These are phyloP conservation scores for Globisporangium paroecandrum DNA, from an alignment of 352 stramenopile species.

Conservation along the genomic window DNA sequence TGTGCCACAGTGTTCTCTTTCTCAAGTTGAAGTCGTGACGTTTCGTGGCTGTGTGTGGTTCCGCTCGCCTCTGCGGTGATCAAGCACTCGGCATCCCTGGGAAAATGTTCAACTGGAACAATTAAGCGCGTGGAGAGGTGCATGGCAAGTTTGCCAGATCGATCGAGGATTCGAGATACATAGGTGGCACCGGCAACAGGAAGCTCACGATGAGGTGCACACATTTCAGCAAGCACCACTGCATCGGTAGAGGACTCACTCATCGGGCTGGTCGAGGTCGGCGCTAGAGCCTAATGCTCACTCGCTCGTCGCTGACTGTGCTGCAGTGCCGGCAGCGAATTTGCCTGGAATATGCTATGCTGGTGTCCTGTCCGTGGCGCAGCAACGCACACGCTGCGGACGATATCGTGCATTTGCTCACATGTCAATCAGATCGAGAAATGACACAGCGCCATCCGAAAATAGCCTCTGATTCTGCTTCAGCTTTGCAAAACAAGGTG, in stretches of 20 bases:
- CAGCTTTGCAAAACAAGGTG: neutral
- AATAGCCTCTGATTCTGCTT: slow-evolving; percentile 1
- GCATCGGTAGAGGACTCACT: neutral
- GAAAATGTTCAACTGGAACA: neutral
- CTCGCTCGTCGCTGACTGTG: neutral
- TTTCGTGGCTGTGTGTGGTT: neutral
- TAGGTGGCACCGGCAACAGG: neutral
- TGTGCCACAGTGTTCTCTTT: neutral
- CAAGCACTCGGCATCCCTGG: neutral
- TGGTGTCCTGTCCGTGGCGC: neutral
- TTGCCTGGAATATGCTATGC: neutral
- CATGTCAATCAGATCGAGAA: neutral
- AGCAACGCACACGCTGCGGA: neutral
- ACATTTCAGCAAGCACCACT: neutral
- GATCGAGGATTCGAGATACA: neutral
- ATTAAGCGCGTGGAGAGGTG: neutral
- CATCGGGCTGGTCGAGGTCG: neutral
- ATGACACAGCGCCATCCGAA: neutral
- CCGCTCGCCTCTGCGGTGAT: neutral
- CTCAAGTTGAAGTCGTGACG: neutral
- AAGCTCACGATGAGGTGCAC: neutral
- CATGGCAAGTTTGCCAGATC: neutral
- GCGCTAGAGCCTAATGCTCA: neutral
- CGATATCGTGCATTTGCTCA: neutral
- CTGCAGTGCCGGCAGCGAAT: neutral